A percentile compares a stretch with the other conserved stretches of the same genome.
These are phyloP conservation scores for Rhizoctonia solani DNA, from an alignment of 1,284 basidiomycete genomes.

Conservation along the genomic window DNA sequence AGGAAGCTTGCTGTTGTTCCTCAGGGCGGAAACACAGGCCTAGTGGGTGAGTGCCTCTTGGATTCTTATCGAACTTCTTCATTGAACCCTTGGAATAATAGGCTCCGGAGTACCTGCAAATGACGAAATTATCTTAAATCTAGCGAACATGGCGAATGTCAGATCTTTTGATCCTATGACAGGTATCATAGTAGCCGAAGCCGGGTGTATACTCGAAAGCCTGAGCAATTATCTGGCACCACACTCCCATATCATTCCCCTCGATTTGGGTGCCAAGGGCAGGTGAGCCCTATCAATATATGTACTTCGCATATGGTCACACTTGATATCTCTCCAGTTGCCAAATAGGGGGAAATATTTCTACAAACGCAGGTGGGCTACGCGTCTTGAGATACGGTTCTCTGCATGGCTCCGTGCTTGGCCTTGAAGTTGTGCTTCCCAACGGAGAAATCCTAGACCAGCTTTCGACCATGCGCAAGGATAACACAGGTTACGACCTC, in stretches of 20 bases:
- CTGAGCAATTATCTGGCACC: constrained; percentile 87
- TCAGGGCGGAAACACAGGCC: constrained; percentile 97
- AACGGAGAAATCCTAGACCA: constrained; percentile 95
- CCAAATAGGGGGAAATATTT: constrained; percentile 97
- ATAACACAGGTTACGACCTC: constrained; percentile 99
- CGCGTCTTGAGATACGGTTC: constrained; percentile 94
- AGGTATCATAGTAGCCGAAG: constrained; percentile 67
- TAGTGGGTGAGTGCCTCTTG: constrained; percentile 61
- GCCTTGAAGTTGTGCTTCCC: constrained; percentile 95
- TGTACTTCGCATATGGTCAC: not conserved
- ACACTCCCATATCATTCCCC: constrained; percentile 93
- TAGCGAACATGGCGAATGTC: constrained; percentile 82
- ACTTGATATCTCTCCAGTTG: constrained; percentile 58
- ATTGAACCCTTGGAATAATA: constrained; percentile 4
- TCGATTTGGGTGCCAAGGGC: constrained; percentile 98
- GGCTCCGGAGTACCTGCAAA: constrained; percentile 92
- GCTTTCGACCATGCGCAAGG: constrained; percentile 85
- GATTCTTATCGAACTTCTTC: not conserved
- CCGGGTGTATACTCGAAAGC: constrained; percentile 92
- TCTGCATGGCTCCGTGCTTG: constrained; percentile 92
- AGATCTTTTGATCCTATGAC: constrained; percentile 87
- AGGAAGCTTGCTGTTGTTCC: constrained; percentile 87
- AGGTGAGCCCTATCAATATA: constrained; percentile 56
- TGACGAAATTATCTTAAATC: constrained; percentile 87
- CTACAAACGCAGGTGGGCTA: constrained; percentile 97